phyloP scores from a whole-genome alignment of 192 early-diverging fungal species.

The Backusella liffmaniae region DNA sequence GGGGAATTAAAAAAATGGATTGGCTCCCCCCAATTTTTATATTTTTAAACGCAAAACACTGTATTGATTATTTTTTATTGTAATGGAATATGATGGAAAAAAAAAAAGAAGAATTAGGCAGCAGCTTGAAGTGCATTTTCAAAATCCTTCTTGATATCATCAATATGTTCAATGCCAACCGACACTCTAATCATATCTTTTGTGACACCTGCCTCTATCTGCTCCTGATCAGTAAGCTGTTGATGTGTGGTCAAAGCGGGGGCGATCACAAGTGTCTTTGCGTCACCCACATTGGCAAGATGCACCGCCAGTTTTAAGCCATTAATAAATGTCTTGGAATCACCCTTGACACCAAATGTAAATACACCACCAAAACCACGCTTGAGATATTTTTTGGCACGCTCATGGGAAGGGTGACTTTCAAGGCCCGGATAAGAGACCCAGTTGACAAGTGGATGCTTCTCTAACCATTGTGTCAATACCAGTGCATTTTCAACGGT shows the following conservation, averaged over 20 bases:
- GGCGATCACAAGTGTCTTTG: constrained; percentile 83
- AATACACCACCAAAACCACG: constrained; percentile 86
- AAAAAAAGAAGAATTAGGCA: background rate
- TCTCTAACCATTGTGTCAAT: constrained; percentile 76
- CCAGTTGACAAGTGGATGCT: constrained; percentile 72
- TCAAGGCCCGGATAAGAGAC: constrained; percentile 89
- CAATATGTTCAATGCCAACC: constrained; percentile 81
- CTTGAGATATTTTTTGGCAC: constrained; percentile 79
- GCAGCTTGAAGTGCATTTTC: constrained; percentile 44
- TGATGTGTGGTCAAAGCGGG: constrained; percentile 84
- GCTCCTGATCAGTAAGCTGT: constrained; percentile 81
- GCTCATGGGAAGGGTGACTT: constrained; percentile 71
- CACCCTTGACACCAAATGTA: constrained; percentile 65
- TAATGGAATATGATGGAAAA: background rate
- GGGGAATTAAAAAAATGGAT: too few relatives aligned
- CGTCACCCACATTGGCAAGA: constrained; percentile 92
- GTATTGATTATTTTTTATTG: too few relatives aligned
- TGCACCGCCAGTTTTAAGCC: constrained; percentile 76
- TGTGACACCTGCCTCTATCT: constrained; percentile 68
- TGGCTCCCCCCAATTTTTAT: too few relatives aligned
- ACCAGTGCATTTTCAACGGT: constrained; percentile 75
- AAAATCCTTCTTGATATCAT: constrained; percentile 67
- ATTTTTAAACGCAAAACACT: too few relatives aligned
- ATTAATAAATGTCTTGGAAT: constrained; percentile 62
- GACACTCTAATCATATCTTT: constrained; percentile 79